Evolutionary conservation across 495 filamentous ascomycete genomes (phyloP), one percentile per base, ranked within the genome.

Genomic region (Parmelia sp.): DNA sequence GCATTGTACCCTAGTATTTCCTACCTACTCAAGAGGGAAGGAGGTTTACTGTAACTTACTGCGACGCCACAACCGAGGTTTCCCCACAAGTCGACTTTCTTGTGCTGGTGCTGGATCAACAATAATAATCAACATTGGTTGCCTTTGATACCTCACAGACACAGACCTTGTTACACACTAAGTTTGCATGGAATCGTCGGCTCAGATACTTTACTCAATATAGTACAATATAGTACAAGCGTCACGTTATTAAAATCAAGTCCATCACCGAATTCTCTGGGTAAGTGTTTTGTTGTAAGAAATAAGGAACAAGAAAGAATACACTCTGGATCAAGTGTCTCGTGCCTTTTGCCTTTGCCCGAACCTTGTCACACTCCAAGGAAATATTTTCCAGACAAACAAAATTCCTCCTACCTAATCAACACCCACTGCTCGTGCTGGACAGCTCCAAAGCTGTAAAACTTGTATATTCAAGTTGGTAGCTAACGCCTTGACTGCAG

Each of bases 41-140:
- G 49, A 31, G 27, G 60, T 47, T 39, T 36, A 25, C 35, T 55
- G 47, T 61, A 33, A 45, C 60, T 37, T n/a, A 19, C 21, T 47
- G 53, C 45, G 21, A 51, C 61, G 61, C 61, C 61, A 63, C 61
- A 56, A 14, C 60, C 49, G 45, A 49, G 7, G 3, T 17, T 35
- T 63, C 39, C 61, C 53, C 61, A 63, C 61, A 63, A 57, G 7
- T 21, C n/a, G n/a, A n/a, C n/a, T n/a, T 45, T 59, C 31, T 4
- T 56, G 11, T 31, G 6, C 6, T 33, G 31, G 27, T 33, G 27
- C 51, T 33, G 29, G 15, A 21, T 55, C 51, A 33, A n/a, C 17
- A 55, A n/a, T n/a, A n/a, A n/a, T n/a, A n/a, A n/a, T n/a, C n/a
- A n/a, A n/a, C n/a, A n/a, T n/a, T n/a, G n/a, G n/a, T 55, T 33